Evolutionary conservation across 805 yeast genomes (phyloP), one percentile per base, ranked within the genome.

Genomic region (Candida argentea): DNA sequence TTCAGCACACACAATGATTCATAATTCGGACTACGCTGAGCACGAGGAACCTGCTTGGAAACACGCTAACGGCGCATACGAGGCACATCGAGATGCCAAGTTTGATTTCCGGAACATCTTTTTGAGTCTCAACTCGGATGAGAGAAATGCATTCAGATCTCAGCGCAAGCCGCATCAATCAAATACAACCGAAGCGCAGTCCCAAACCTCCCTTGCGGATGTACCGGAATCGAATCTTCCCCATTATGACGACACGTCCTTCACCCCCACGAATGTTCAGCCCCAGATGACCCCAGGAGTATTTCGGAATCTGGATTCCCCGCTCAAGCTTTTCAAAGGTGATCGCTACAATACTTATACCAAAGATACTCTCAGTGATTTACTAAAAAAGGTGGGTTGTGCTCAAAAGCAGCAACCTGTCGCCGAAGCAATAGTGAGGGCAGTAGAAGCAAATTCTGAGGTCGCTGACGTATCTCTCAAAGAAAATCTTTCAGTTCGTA

Each of bases 321-420:
- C 68, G 1, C 45, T 61, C 25, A 61, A 61, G 33, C 41, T 61
- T 10, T 61, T 56, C 33, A 51, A 54, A 5, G 20, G 20, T 8
- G 50, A 46, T 26, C 48, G 57, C 19, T 61, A 61, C 35, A 57
- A 61, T 36, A 61, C 68, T 0, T 61, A 47, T 30, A 61, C 68
- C 7, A 56, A 57, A 28, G 58, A 42, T 23, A 48, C 42, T 27
- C 40, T 56, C 16, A 48, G 32, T 26, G 57, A 50, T 14, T 35
- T 57, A 4, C 26, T 51, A 19, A 39, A 42, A 20, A 46, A 46
- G 22, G n/a, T n/a, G n/a, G n/a, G n/a, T n/a, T n/a, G n/a, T n/a
- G n/a, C n/a, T n/a, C n/a, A n/a, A n/a, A n/a, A n/a, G n/a, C n/a
- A n/a, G n/a, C n/a, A n/a, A n/a, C n/a, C n/a, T n/a, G n/a, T n/a